Percentiles rank a stretch among this genome's conserved stretches.
These are phyloP conservation scores for Metschnikowia lunata DNA, from an alignment of 805 yeast species.

Conservation along the genomic window DNA sequence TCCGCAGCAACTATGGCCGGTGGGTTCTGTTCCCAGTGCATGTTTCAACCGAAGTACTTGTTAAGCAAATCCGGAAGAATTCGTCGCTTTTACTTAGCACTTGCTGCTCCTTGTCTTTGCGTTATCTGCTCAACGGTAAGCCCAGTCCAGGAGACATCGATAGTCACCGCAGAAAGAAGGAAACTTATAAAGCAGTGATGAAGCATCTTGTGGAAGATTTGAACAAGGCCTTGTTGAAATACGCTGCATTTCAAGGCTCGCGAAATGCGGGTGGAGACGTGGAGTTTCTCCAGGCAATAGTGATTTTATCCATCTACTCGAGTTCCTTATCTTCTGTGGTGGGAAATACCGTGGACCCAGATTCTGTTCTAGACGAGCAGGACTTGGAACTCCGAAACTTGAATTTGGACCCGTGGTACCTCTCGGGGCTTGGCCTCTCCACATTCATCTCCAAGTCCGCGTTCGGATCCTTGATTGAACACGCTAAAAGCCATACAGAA, in stretches of 20 bases:
- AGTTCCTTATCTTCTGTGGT: constrained; percentile 50
- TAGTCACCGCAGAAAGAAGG: constrained; percentile 18
- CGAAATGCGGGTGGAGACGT: constrained; percentile 23
- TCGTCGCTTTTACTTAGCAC: constrained; percentile 65
- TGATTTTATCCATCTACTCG: constrained; percentile 61
- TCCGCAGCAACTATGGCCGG: constrained; percentile 64
- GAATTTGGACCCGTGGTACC: constrained; percentile 64
- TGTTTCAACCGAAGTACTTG: constrained; percentile 43
- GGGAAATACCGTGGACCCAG: constrained; percentile 15
- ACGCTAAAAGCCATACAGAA: not conserved
- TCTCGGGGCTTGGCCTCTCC: constrained; percentile 62
- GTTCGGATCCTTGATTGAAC: constrained; percentile 31
- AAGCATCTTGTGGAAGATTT: constrained; percentile 48
- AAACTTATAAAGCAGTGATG: constrained; percentile 39
- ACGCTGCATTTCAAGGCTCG: constrained; percentile 22
- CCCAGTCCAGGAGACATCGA: constrained; percentile 24
- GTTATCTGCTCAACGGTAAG: constrained; percentile 39
- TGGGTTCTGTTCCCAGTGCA: constrained; percentile 72
- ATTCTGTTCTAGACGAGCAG: constrained; percentile 9
- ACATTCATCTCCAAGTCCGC: constrained; percentile 53
- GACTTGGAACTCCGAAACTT: constrained; percentile 30
- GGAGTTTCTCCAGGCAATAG: constrained; percentile 66
- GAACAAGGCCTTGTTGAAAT: constrained; percentile 37
- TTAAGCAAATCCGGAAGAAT: constrained; percentile 43
- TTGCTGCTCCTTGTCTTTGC: constrained; percentile 58